Conservation (phyloP, 495 filamentous ascomycete genomes). For the Aspergillus hancockii region DNA sequence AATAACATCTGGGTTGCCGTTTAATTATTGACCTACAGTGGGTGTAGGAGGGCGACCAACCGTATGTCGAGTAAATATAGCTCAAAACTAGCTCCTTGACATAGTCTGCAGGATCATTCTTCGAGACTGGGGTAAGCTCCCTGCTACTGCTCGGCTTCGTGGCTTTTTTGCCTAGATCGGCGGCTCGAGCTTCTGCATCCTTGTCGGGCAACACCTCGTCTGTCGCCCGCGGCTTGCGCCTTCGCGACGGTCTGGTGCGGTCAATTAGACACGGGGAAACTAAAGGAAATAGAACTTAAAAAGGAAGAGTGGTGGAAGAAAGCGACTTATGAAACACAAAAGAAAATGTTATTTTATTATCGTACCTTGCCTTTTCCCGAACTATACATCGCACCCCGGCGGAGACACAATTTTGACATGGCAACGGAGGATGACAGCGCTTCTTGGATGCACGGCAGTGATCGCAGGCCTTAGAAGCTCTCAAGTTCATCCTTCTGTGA, state of each 20-base stretch:
- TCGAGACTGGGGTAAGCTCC: not conserved
- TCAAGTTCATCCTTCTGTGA: not conserved
- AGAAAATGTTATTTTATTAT: not conserved
- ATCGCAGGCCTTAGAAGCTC: constrained; percentile 1
- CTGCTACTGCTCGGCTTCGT: not conserved
- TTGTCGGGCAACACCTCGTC: not conserved
- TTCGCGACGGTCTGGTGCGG: not conserved
- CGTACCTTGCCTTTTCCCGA: not conserved
- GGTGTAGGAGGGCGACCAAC: not conserved
- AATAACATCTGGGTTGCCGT: not conserved
- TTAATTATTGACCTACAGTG: not conserved
- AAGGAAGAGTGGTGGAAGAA: not conserved
- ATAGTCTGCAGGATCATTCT: not conserved
- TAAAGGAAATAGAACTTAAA: not conserved
- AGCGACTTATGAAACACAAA: not conserved
- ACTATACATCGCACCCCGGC: constrained; percentile 4
- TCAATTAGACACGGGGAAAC: not conserved
- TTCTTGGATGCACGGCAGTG: constrained; percentile 2
- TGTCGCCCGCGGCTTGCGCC: not conserved
- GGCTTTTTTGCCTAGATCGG: not conserved
- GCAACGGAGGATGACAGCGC: not conserved
- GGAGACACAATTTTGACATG: constrained; percentile 1
- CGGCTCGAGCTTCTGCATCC: not conserved
- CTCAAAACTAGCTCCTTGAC: not conserved
- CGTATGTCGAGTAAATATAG: constrained; percentile 2